Evolutionary conservation across 805 yeast genomes (phyloP).

Genomic region (Candida boleticola): DNA sequence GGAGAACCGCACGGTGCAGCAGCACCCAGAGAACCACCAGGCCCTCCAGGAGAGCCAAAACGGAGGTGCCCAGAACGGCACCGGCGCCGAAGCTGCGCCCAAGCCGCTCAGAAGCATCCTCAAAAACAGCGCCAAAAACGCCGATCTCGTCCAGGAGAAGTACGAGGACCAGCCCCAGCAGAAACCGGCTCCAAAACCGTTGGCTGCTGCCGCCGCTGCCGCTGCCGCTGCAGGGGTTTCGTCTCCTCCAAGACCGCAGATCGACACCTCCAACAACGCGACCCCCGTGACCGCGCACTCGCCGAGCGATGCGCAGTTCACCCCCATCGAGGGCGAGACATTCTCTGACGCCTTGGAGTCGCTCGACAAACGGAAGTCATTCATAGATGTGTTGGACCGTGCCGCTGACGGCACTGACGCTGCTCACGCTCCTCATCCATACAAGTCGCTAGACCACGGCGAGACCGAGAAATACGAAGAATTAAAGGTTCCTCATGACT

Average conservation of each 20-base stretch:
- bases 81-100: not conserved
- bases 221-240: not conserved
- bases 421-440: conserved; percentile 1
- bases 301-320: conserved; percentile 5
- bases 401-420: not conserved
- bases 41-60: not conserved
- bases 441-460: not conserved
- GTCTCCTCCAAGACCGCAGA: not conserved
- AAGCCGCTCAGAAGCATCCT: conserved; percentile 30
- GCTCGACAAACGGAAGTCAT: conserved; percentile 3
- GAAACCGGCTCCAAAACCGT: not conserved
- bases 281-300: not conserved
- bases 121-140: conserved; percentile 19
- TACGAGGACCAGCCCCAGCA: conserved; percentile 3
- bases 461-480: not conserved
- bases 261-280: not conserved
- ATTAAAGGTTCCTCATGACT: conserved; percentile 1
- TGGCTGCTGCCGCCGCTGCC: conserved; percentile 2
- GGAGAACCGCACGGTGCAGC: conserved; percentile 4
- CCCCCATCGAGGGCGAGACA: conserved; percentile 7
- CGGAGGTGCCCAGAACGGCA: not conserved
- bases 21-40: not conserved
- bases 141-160: conserved; percentile 6
- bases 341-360: conserved; percentile 8
- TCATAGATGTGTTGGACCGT: conserved; percentile 3